These are phyloP conservation scores for Linnemannia zychae DNA, from an alignment of 192 early-diverging fungal genomes.

Conservation along the genomic window DNA sequence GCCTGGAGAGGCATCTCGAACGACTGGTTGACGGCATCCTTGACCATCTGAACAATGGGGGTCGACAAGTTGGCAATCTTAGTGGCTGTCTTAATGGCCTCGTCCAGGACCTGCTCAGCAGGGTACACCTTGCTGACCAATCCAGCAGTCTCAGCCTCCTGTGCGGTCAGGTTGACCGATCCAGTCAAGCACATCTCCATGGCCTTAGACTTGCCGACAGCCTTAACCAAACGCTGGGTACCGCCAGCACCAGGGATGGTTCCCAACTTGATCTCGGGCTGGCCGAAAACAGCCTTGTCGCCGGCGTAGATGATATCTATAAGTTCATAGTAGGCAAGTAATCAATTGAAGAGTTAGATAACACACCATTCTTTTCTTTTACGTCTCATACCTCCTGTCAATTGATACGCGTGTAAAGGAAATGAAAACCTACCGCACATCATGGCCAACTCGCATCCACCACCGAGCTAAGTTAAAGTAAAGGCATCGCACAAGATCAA, in stretches of 20 bases:
- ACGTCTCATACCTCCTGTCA: not conserved
- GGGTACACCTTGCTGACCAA: slow-evolving; percentile 94
- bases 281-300: slow-evolving; percentile 95
- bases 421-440: slow-evolving; percentile 77
- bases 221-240: slow-evolving; percentile 88
- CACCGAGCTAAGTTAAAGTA: slow-evolving; percentile 78
- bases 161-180: slow-evolving; percentile 81
- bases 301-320: slow-evolving; percentile 97
- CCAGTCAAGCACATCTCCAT: slow-evolving; percentile 98
- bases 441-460: slow-evolving; percentile 99
- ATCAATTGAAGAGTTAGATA: not conserved
- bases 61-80: slow-evolving; percentile 90
- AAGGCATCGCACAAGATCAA: not conserved
- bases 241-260: slow-evolving; percentile 95
- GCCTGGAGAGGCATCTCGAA: slow-evolving; percentile 89
- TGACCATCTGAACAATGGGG: slow-evolving; percentile 92
- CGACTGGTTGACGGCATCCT: slow-evolving; percentile 96
- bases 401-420: not conserved
- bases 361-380: too few relatives aligned
- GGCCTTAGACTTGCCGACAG: slow-evolving; percentile 97
- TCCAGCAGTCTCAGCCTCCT: slow-evolving; percentile 87
- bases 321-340: not conserved
- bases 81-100: slow-evolving; percentile 90
- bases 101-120: slow-evolving; percentile 86
- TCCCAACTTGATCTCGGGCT: slow-evolving; percentile 99